Conservation (phyloP, 1,284 basidiomycete species). For the Ceratobasidium sp. region DNA sequence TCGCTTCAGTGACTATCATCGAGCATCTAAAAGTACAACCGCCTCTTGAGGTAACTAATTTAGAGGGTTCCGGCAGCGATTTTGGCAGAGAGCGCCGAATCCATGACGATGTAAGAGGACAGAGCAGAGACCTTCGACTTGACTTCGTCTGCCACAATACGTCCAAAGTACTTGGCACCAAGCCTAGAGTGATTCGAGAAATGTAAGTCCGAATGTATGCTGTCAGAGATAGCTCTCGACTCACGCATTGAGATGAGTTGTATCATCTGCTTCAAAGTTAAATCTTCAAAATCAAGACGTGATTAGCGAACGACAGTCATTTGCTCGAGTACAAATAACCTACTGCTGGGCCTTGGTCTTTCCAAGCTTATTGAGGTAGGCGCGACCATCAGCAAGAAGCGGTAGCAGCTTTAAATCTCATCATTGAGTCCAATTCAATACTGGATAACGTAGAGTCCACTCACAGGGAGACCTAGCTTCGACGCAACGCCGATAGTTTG, state of each 20-base stretch:
- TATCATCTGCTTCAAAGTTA: constrained; percentile 34
- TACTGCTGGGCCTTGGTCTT: constrained; percentile 25
- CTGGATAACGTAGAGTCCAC: too few species aligned
- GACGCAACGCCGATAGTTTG: constrained; percentile 37
- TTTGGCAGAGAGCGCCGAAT: constrained; percentile 33
- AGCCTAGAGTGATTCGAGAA: neutral
- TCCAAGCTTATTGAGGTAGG: constrained; percentile 38
- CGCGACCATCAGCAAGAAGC: constrained; percentile 23
- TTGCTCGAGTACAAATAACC: neutral
- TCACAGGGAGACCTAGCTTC: constrained; percentile 29
- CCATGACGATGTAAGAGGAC: constrained; percentile 22
- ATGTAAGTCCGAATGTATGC: neutral
- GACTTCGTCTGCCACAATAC: constrained; percentile 43
- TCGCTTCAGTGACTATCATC: too few species aligned
- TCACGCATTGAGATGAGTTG: constrained; percentile 36
- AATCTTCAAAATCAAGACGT: constrained; percentile 5
- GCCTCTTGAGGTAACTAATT: too few species aligned
- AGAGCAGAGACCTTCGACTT: constrained; percentile 31
- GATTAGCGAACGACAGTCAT: neutral
- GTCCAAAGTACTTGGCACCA: constrained; percentile 43
- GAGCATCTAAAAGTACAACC: too few species aligned
- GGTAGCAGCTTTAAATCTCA: constrained; percentile 32
- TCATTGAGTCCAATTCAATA: too few species aligned
- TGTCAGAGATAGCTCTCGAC: neutral
- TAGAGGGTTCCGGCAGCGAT: constrained; percentile 35